Conservation (phyloP, 768 basidiomycete species). For the Boletellus emodensis region DNA sequence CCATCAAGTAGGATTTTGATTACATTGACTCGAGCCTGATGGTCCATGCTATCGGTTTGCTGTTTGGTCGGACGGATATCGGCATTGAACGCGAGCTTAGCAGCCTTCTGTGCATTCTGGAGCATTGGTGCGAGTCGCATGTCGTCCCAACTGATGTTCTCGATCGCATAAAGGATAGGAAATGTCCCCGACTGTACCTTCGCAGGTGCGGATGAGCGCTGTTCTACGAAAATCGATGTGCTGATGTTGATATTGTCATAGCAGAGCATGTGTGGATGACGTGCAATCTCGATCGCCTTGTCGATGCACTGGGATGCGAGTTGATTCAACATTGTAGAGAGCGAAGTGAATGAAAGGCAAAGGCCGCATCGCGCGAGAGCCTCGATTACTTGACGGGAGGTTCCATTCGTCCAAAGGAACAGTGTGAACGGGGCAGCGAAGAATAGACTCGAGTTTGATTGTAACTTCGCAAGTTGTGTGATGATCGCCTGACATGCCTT, state of each 20-base stretch:
- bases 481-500: background rate
- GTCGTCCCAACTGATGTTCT: background rate
- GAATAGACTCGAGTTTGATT: background rate
- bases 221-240: slow-evolving; percentile 32
- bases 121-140: background rate
- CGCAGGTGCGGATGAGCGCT: slow-evolving; percentile 18
- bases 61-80: background rate
- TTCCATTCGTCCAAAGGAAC: too few species aligned
- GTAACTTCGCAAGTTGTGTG: background rate
- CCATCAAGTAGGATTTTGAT: background rate
- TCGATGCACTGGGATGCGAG: too few species aligned
- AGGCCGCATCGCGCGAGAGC: too few species aligned
- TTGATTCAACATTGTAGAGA: too few species aligned
- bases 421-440: background rate
- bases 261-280: slow-evolving; percentile 2
- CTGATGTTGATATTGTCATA: slow-evolving; percentile 30
- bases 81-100: background rate
- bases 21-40: background rate
- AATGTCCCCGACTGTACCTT: slow-evolving; percentile 38
- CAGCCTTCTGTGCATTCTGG: background rate
- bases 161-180: slow-evolving; percentile 28
- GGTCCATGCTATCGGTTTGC: background rate
- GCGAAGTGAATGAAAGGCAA: too few species aligned
- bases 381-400: too few species aligned
- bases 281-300: background rate